Evolutionary conservation across 1,284 basidiomycete species (phyloP), one percentile per base, ranked within the genome.

Genomic region (Apiotrichum siamense): DNA sequence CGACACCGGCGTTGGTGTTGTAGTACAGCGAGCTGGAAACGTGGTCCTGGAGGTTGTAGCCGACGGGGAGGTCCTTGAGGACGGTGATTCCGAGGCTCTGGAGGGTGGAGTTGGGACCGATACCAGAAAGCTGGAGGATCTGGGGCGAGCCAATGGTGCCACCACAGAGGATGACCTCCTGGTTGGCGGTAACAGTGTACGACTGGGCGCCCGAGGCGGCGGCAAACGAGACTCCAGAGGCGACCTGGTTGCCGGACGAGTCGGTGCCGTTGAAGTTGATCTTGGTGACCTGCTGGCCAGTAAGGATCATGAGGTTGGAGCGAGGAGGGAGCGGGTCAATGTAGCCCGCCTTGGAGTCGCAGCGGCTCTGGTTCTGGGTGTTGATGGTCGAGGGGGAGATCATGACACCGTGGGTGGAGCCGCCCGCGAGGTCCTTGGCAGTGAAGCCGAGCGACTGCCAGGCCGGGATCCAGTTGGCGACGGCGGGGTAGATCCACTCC

Each of bases 41-140:
- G 69, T 86, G 85, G 66, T 88, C 85, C 66, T 86, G 83, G 39
- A 88, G 66, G 72, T 86, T 83, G 70, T 84, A 81, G 1, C 87
- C 87, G 47, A 90, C 86, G 49, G 85, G 84, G 3, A 87, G 75
- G 54, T 81, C 80, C 36, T 77, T 54, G 12, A 68, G 61, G 50
- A 61, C 54, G 11, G 47, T 43, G 52, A 88, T 79, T 41, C 80
- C 80, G 24, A 81, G 78, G 7, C 66, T 64, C 23, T 76, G 59
- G 37, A 88, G 71, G 3, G 82, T 77, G 44, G 80, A 79, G 46
- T 64, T 68, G 3, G 85, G 83, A 0, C 86, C 87, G 49, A 89
- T 78, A 55, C 87, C 87, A 51, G 83, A 85, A 10, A 82, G 75
- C 77, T 84, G 78, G 36, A 88, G 75, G 18, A 87, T 75, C 55